Conservation (phyloP, 768 basidiomycete genomes). For the Lentinula raphanica region DNA sequence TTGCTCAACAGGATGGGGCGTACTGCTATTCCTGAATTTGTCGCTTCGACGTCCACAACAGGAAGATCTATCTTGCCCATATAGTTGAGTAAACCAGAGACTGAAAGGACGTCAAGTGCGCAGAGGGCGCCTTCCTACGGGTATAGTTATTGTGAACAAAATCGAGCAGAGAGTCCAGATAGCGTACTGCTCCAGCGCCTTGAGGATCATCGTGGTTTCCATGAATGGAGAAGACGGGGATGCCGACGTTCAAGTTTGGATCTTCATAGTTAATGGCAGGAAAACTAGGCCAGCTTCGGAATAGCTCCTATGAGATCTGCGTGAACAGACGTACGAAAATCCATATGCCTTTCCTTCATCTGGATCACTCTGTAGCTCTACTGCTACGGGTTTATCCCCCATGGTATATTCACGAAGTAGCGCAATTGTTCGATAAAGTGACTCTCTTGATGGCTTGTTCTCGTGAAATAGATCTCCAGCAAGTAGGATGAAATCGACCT, state of each 20-base stretch:
- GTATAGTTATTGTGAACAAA: background rate
- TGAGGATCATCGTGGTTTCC: slow-evolving; percentile 99
- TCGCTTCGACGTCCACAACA: slow-evolving; percentile 59
- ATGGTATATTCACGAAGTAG: slow-evolving; percentile 87
- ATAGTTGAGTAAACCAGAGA: slow-evolving; percentile 91
- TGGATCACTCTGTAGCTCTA: slow-evolving; percentile 91
- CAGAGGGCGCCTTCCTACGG: slow-evolving; percentile 91
- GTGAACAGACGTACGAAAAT: slow-evolving; percentile 58
- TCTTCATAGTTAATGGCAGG: slow-evolving; percentile 98
- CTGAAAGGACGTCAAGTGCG: slow-evolving; percentile 91
- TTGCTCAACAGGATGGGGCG: slow-evolving; percentile 88
- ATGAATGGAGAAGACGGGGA: slow-evolving; percentile 99
- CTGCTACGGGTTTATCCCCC: slow-evolving; percentile 81
- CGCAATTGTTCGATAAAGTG: slow-evolving; percentile 84
- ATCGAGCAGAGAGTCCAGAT: background rate
- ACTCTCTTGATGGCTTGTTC: slow-evolving; percentile 89
- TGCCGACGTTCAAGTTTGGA: slow-evolving; percentile 87
- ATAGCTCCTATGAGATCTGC: background rate
- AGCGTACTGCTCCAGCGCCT: slow-evolving; percentile 81
- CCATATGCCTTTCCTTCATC: slow-evolving; percentile 83
- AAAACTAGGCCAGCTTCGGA: slow-evolving; percentile 50
- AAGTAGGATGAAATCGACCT: slow-evolving; percentile 95
- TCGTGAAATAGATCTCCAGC: slow-evolving; percentile 98
- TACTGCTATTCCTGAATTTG: slow-evolving; percentile 74
- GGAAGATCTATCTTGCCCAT: slow-evolving; percentile 96